Evolutionary conservation across 2,329 filamentous ascomycete species (phyloP), one percentile per base, ranked within the genome.

Genomic region (Ceratocystis ficicola): DNA sequence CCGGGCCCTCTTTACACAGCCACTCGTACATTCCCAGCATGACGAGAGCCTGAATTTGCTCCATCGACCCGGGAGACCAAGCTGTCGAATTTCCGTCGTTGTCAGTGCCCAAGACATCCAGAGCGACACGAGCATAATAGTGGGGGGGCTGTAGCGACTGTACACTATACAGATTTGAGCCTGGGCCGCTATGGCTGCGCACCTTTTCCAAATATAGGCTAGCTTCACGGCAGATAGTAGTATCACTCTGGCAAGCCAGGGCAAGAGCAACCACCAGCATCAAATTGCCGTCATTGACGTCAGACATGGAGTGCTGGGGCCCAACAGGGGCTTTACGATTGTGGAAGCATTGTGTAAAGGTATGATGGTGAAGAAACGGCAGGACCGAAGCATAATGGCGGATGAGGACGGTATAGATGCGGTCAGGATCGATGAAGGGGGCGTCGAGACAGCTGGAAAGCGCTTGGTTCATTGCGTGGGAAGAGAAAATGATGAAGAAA

Each of bases 21-120:
- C 64, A 66, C 32, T 66, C 64, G 41, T 50, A 55, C 15, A 66
- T 52, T n/a, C 36, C 64, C n/a, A 66, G 28, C 25, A 62, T n/a
- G 20, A 66, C 25, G 20, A 66, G 62, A 28, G 64, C 64, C n/a
- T 66, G 64, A 0, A 66, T 28, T 10, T 52, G 25, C 12, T 44
- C 44, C 25, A 66, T 46, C 22, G 57, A 52, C 20, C 28, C 10
- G 5, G 59, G 59, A 10, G 25, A 25, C 64, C 59, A 66, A 22
- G 2, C 5, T 8, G 57, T n/a, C n/a, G 46, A n/a, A 30, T 62
- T 30, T 20, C n/a, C 20, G n/a, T 17, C 28, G 10, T 52, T 32
- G n/a, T 62, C 36, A 8, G 55, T 50, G 6, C 30, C 57, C n/a
- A 66, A 32, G 28, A 28, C 59, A 1, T 41, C 46, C 2, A 62